phyloP scores from a whole-genome alignment of 2,329 filamentous ascomycete species.

The Pestalotiopsis sp. region DNA sequence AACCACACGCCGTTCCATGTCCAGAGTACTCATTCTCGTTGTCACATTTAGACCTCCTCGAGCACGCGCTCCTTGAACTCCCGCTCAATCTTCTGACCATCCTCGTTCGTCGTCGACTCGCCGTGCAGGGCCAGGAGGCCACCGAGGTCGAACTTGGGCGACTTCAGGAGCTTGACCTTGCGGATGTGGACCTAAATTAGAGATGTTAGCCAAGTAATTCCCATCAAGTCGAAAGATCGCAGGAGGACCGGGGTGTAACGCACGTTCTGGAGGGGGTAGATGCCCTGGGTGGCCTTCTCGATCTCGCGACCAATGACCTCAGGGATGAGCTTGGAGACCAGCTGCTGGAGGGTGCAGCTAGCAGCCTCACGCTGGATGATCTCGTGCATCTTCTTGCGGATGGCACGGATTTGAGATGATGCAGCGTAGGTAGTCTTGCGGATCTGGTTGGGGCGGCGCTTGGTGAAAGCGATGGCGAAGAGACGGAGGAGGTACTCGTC shows the following conservation, averaged over 20 bases:
- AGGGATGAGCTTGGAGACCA: slow-evolving; percentile 98
- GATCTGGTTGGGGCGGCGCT: slow-evolving; percentile 98
- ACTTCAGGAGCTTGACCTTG: slow-evolving; percentile 99
- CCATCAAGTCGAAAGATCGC: too few relatives aligned
- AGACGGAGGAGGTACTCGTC: slow-evolving; percentile 99
- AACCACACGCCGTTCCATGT: slow-evolving; percentile 49
- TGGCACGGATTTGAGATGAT: slow-evolving; percentile 95
- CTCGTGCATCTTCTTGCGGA: slow-evolving; percentile 99
- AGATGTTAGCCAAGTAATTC: background rate
- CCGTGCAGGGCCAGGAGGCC: slow-evolving; percentile 95
- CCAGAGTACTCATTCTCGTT: slow-evolving; percentile 28
- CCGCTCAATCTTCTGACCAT: slow-evolving; percentile 97
- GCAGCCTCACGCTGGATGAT: slow-evolving; percentile 97
- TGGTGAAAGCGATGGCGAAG: slow-evolving; percentile 99
- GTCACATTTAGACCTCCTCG: slow-evolving; percentile 79
- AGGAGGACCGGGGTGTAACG: slow-evolving; percentile 34
- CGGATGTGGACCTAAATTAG: slow-evolving; percentile 90
- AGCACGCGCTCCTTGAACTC: slow-evolving; percentile 99
- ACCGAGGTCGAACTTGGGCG: slow-evolving; percentile 98
- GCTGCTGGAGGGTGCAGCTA: slow-evolving; percentile 91
- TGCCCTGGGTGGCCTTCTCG: slow-evolving; percentile 98
- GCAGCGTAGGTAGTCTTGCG: slow-evolving; percentile 99
- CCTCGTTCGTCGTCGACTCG: slow-evolving; percentile 94
- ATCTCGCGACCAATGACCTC: slow-evolving; percentile 99
- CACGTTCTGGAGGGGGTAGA: slow-evolving; percentile 99